These are phyloP conservation scores for Nigrospora sphaerica DNA, from an alignment of 2,329 filamentous ascomycete genomes.

Conservation along the genomic window DNA sequence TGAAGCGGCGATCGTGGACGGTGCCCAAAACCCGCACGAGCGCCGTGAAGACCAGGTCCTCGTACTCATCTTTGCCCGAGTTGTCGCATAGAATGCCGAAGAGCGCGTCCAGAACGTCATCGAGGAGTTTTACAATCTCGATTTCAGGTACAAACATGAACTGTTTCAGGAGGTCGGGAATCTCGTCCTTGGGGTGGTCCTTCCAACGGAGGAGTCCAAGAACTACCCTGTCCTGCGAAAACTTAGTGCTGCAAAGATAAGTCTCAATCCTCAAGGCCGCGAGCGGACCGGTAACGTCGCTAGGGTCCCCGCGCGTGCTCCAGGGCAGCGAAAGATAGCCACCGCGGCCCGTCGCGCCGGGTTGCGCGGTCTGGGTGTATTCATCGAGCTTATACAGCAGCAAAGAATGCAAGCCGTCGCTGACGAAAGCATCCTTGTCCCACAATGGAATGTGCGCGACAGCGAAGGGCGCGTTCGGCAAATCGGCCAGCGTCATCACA, in stretches of 20 bases:
- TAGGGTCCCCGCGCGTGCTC: conserved; percentile 60
- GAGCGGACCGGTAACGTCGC: conserved; percentile 72
- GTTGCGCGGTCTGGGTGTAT: conserved; percentile 63
- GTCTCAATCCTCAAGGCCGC: conserved; percentile 75
- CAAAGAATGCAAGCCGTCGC: conserved; percentile 75
- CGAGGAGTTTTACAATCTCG: conserved; percentile 90
- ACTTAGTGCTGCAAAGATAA: conserved; percentile 87
- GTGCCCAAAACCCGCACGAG: conserved; percentile 87
- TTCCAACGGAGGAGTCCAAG: conserved; percentile 83
- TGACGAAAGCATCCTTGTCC: conserved; percentile 83
- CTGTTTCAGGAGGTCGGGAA: conserved; percentile 69
- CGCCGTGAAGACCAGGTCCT: conserved; percentile 86
- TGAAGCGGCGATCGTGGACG: conserved; percentile 89
- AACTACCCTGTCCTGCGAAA: conserved; percentile 85
- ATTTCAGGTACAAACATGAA: conserved; percentile 94
- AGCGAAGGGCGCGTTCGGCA: conserved; percentile 82
- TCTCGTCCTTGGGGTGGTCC: conserved; percentile 62
- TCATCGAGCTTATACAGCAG: conserved; percentile 90
- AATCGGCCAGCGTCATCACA: conserved; percentile 82
- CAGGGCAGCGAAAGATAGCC: conserved; percentile 84
- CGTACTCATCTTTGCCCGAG: conserved; percentile 84
- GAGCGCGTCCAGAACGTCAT: conserved; percentile 81
- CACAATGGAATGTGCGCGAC: conserved; percentile 90
- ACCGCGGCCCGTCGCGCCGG: conserved; percentile 61
- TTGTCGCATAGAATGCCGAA: conserved; percentile 90